phyloP scores from a whole-genome alignment of 768 basidiomycete genomes.

The Kwoniella bestiolae region DNA sequence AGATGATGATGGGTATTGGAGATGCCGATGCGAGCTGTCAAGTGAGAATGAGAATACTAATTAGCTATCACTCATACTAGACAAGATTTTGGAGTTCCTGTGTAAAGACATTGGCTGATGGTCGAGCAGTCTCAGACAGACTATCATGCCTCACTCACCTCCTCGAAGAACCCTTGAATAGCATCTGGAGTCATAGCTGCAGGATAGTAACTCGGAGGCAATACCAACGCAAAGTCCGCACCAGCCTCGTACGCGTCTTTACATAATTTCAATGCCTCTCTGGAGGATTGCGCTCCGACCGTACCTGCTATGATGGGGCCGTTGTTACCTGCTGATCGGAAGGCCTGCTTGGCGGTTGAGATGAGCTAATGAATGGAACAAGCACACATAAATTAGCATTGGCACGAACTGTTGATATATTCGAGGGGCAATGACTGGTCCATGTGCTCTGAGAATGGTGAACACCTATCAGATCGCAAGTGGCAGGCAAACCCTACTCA shows the following conservation, averaged over 20 bases:
- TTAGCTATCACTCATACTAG: not conserved
- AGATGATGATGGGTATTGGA: slow-evolving; percentile 54
- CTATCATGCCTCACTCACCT: slow-evolving; percentile 33
- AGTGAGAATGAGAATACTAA: not conserved
- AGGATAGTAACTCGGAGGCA: slow-evolving; percentile 45
- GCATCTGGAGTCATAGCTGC: slow-evolving; percentile 44
- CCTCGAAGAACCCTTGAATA: slow-evolving; percentile 48
- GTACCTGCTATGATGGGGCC: slow-evolving; percentile 46
- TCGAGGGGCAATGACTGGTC: too few relatives aligned
- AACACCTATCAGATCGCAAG: too few relatives aligned
- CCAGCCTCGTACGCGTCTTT: slow-evolving; percentile 31
- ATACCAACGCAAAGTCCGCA: slow-evolving; percentile 38
- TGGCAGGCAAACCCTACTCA: slow-evolving; percentile 36
- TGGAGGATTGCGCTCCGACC: slow-evolving; percentile 39
- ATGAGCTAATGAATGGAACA: too few relatives aligned
- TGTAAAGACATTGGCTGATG: not conserved
- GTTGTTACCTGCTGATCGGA: slow-evolving; percentile 26
- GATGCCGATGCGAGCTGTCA: slow-evolving; percentile 52
- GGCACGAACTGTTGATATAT: too few relatives aligned
- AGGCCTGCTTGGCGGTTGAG: slow-evolving; percentile 34
- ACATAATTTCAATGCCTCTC: slow-evolving; percentile 28
- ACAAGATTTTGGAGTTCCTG: too few relatives aligned
- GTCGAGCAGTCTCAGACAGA: too few relatives aligned
- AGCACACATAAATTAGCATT: too few relatives aligned
- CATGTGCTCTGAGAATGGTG: too few relatives aligned